Evolutionary conservation across 805 yeast species (phyloP).

Genomic region (Nakazawaea laoshanensis): DNA sequence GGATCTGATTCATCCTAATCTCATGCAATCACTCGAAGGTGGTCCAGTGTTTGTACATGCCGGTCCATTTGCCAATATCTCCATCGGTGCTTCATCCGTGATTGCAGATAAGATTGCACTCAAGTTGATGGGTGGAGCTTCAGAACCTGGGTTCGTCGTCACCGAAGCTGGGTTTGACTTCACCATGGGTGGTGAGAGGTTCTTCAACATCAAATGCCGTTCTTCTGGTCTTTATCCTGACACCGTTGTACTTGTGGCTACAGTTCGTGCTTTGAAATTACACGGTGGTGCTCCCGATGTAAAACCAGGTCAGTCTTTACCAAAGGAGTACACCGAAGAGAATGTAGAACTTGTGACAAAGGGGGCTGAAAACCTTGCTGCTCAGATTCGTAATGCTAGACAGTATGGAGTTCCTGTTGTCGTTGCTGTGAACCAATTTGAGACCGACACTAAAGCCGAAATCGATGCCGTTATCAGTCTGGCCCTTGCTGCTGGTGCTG

Average conservation of each 20-base stretch:
- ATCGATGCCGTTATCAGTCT: conserved; percentile 59
- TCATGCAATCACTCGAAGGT: conserved; percentile 85
- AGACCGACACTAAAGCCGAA: conserved; percentile 63
- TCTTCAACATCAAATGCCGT: conserved; percentile 74
- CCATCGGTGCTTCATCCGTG: conserved; percentile 80
- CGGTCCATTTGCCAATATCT: conserved; percentile 83
- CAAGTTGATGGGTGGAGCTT: conserved; percentile 52
- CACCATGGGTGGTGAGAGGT: conserved; percentile 90
- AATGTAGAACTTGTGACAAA: conserved; percentile 57
- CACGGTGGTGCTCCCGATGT: conserved; percentile 90
- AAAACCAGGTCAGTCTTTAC: conserved; percentile 75
- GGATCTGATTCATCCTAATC: conserved; percentile 77
- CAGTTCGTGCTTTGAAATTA: conserved; percentile 75
- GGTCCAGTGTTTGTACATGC: conserved; percentile 85
- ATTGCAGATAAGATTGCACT: conserved; percentile 78
- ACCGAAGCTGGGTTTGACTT: conserved; percentile 89
- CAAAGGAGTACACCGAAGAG: conserved; percentile 64
- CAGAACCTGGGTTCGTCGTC: conserved; percentile 60
- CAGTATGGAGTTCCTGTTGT: conserved; percentile 71
- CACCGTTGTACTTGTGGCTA: conserved; percentile 73
- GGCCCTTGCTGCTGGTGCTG: conserved; percentile 71
- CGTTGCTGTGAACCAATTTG: conserved; percentile 76
- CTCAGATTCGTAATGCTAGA: conserved; percentile 68
- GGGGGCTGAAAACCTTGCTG: conserved; percentile 70
- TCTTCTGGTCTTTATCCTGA: conserved; percentile 75